These are phyloP conservation scores for Chlorella sp. DNA, from an alignment of 139 green algal species.

Conservation along the genomic window DNA sequence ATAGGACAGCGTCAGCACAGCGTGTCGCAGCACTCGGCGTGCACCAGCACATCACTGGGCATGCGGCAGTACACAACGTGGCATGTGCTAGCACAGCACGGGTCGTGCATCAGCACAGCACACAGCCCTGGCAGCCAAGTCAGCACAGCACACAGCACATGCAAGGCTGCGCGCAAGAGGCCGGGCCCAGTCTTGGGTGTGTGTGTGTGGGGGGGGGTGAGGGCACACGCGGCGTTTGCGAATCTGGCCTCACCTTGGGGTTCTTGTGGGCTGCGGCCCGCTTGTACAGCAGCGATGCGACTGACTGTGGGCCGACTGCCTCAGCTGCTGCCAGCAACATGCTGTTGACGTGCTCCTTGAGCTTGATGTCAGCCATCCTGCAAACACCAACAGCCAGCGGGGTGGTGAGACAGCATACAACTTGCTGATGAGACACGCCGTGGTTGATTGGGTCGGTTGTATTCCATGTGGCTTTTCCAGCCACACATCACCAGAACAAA, in stretches of 20 bases:
- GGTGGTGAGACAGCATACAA: background rate
- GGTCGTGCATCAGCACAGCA: too few relatives aligned
- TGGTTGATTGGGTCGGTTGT: background rate
- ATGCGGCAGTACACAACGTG: too few relatives aligned
- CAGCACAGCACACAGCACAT: background rate
- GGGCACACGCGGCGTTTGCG: background rate
- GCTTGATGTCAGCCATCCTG: conserved; percentile 69
- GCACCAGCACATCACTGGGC: background rate
- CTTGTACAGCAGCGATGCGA: conserved; percentile 76
- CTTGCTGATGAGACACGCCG: background rate
- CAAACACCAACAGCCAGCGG: background rate
- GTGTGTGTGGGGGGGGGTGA: background rate
- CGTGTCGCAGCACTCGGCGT: too few relatives aligned
- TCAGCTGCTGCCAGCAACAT: conserved; percentile 67
- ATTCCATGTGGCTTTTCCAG: background rate
- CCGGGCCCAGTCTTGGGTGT: background rate
- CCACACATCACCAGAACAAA: background rate
- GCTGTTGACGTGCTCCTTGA: conserved; percentile 49
- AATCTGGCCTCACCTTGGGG: conserved; percentile 70
- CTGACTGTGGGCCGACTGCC: conserved; percentile 77
- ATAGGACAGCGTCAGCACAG: background rate
- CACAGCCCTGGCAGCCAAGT: background rate
- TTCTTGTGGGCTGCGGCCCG: conserved; percentile 83
- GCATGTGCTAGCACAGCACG: background rate
- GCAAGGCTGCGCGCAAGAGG: background rate